Evolutionary conservation across 2,329 filamentous ascomycete species (phyloP).

Genomic region (Aspergillus glaucus): DNA sequence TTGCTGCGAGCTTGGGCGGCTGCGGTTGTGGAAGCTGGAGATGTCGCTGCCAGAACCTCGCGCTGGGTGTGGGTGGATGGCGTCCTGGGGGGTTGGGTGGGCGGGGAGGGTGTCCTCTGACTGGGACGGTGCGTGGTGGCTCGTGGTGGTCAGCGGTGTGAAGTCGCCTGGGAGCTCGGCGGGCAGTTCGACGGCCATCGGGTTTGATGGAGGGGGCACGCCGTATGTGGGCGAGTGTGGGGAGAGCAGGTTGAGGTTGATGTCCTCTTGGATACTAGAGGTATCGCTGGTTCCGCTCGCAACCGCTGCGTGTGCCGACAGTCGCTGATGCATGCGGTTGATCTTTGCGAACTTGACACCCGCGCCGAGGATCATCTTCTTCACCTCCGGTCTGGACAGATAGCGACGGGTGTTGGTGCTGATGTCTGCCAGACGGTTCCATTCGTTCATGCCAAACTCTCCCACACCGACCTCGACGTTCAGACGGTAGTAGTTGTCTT

Average conservation of each 20-base stretch:
- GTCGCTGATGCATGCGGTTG: slow-evolving; percentile 65
- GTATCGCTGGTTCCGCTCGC: slow-evolving; percentile 24
- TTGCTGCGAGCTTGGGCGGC: slow-evolving; percentile 23
- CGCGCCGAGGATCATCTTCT: slow-evolving; percentile 68
- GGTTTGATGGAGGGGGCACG: slow-evolving; percentile 38
- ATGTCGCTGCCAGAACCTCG: slow-evolving; percentile 23
- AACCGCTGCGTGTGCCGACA: slow-evolving; percentile 45
- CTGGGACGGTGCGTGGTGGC: slow-evolving; percentile 8
- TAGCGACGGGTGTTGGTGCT: slow-evolving; percentile 87
- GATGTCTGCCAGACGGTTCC: slow-evolving; percentile 89
- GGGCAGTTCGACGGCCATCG: slow-evolving; percentile 53
- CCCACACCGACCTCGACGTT: slow-evolving; percentile 95
- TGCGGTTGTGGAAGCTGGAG: slow-evolving; percentile 29
- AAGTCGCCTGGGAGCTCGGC: slow-evolving; percentile 43
- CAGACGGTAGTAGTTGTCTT: slow-evolving; percentile 89
- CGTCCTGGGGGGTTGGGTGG: slow-evolving; percentile 26
- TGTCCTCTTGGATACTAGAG: slow-evolving; percentile 24
- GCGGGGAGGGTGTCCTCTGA: slow-evolving; percentile 26
- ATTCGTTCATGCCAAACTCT: slow-evolving; percentile 98
- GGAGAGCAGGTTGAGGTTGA: slow-evolving; percentile 7
- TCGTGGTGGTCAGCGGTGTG: slow-evolving; percentile 19
- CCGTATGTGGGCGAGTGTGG: slow-evolving; percentile 18
- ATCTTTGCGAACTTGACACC: slow-evolving; percentile 80
- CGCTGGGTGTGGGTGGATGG: slow-evolving; percentile 14
- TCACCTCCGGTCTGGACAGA: slow-evolving; percentile 64